phyloP scores from a whole-genome alignment of 306 rosid genomes.

The Leucaena leucocephala region DNA sequence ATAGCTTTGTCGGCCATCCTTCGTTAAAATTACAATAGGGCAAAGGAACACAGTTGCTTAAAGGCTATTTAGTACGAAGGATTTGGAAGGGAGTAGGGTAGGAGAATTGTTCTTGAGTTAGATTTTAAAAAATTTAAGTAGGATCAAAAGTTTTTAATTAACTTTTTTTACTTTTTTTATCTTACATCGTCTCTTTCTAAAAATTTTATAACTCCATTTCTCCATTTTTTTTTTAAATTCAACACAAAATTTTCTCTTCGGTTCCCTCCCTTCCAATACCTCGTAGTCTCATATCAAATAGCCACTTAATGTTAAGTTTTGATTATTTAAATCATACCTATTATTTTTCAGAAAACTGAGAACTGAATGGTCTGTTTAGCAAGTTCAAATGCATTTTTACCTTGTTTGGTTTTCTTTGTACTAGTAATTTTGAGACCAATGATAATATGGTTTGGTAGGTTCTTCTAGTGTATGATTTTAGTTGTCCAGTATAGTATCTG shows the following conservation, averaged over 20 bases:
- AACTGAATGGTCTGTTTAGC: not conserved
- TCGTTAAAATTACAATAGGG: not conserved
- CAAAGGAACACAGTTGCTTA: not conserved
- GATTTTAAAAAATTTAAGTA: too few relatives aligned
- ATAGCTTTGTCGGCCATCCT: conserved; percentile 10
- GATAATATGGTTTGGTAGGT: not conserved
- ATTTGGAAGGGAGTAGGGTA: too few relatives aligned
- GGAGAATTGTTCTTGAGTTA: too few relatives aligned
- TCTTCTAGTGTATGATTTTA: not conserved
- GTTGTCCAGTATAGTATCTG: not conserved
- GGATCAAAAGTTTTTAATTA: too few relatives aligned
- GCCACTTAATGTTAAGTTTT: not conserved
- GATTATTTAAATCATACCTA: not conserved
- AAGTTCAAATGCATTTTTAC: not conserved
- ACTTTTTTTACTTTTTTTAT: too few relatives aligned
- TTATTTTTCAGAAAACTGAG: not conserved
- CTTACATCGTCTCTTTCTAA: too few relatives aligned
- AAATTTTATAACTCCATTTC: too few relatives aligned
- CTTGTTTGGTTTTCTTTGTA: not conserved
- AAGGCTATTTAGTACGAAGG: too few relatives aligned
- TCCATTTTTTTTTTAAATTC: too few relatives aligned
- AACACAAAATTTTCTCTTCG: too few relatives aligned
- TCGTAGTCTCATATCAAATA: too few relatives aligned
- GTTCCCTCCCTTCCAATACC: too few relatives aligned
- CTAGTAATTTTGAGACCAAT: not conserved